phyloP scores from a whole-genome alignment of 257 asterid species.

The Echium plantagineum region DNA sequence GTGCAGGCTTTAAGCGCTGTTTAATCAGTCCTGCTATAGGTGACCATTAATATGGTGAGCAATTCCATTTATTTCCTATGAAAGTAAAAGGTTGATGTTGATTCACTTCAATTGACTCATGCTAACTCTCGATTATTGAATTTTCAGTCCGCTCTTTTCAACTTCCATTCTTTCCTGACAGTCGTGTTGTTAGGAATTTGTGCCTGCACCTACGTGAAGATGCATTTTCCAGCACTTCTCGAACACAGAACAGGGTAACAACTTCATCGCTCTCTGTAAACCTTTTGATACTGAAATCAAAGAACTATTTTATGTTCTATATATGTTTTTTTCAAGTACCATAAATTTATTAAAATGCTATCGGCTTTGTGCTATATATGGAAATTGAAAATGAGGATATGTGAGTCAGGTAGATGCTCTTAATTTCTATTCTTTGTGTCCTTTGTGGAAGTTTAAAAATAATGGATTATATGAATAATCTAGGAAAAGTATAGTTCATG shows the following conservation, averaged over 20 bases:
- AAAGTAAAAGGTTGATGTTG: background rate
- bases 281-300: too few species aligned
- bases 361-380: too few species aligned
- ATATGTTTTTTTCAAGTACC: background rate
- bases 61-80: background rate
- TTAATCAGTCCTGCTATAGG: background rate
- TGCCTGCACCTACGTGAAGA: conserved; percentile 83
- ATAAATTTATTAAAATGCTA: too few species aligned
- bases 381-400: background rate
- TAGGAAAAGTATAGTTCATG: background rate
- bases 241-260: conserved; percentile 91
- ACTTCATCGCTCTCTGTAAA: conserved; percentile 2
- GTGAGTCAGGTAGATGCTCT: background rate
- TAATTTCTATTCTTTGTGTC: background rate
- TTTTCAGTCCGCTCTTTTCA: conserved; percentile 79
- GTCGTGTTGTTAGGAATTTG: conserved; percentile 83
- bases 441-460: background rate
- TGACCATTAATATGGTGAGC: background rate
- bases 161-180: conserved; percentile 84
- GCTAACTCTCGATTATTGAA: background rate
- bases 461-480: too few species aligned
- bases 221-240: conserved; percentile 83
- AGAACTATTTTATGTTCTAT: too few species aligned
- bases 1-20: background rate
- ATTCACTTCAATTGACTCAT: background rate